Base-by-base conservation (phyloP, 108 stramenopile species). In the Parietichytrium sp. region DNA sequence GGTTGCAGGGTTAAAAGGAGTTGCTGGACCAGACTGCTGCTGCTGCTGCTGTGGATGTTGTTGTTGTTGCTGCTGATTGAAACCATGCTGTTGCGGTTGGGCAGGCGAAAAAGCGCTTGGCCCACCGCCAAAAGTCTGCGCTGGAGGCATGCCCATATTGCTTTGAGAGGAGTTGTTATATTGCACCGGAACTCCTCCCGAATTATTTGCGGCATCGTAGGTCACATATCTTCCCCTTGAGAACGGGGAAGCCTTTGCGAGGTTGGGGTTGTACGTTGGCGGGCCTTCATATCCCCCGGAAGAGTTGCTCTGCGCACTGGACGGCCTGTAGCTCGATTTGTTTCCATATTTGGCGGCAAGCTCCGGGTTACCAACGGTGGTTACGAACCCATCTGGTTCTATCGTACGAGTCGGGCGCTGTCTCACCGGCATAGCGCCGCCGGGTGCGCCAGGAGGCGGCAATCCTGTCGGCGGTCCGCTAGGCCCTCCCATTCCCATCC, bases 291-390 rank as follows among this genome's bases (percentile, higher is more conserved):
- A 42, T 10, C 61, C 61, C 8, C 52, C 52, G 20, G 15, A 25
- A 72, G 61, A 45, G 10, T 36, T 8, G 1, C 38, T n/a, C n/a
- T 27, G 38, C 10, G 36, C 36, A n/a, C 61, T 42, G 6, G 45
- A 33, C 1, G 36, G 38, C 38, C 38, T 72, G 42, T 72, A 72
- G 61, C 15, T 45, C 6, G 61, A 72, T 1, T 72, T 72, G 61
- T 72, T 72, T 16, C 61, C 61, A 42, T 72, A 72, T 25, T 72
- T 72, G 61, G 61, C 61, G 20, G 61, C 61, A 10, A 72, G 4
- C 38, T 33, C 20, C 10, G 61, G 61, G 3, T 72, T 72, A 6
- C 61, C 61, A 1, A 72, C 61, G 20, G 61, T 72, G 10, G 61
- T 72, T 15, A 72, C 61, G 45, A 72, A 72, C 23, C 61, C 61